These are phyloP conservation scores for Kokia cookei DNA, from an alignment of 441 rosid genomes.

Conservation along the genomic window DNA sequence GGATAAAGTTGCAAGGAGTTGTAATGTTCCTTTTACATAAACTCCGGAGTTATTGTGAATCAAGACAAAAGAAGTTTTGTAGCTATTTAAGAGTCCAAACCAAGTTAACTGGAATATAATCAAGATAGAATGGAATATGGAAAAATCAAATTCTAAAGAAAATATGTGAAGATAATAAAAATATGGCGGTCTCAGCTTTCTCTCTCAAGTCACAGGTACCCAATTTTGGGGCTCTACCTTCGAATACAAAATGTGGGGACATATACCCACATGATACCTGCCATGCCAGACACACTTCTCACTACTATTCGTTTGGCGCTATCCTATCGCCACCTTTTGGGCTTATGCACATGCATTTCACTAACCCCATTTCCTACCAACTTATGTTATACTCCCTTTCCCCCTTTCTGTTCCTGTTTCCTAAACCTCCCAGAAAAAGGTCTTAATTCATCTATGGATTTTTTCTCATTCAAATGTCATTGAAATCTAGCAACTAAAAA, in stretches of 20 bases:
- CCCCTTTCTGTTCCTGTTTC: not conserved
- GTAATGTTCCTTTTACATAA: too few relatives aligned
- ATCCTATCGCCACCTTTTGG: not conserved
- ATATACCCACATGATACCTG: conserved; percentile 13
- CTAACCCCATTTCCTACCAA: too few relatives aligned
- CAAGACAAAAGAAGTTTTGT: too few relatives aligned
- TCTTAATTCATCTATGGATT: too few relatives aligned
- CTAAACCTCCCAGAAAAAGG: not conserved
- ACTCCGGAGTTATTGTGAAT: too few relatives aligned
- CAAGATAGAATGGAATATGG: too few relatives aligned
- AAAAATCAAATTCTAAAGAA: too few relatives aligned
- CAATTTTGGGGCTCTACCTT: not conserved
- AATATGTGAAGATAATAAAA: too few relatives aligned
- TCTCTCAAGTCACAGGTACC: not conserved
- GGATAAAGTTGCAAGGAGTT: too few relatives aligned
- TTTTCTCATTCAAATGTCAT: not conserved
- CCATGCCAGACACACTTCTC: not conserved
- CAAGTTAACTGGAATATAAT: too few relatives aligned
- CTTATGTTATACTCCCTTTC: not conserved
- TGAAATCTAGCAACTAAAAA: not conserved
- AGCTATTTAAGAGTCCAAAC: too few relatives aligned
- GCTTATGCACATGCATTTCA: not conserved
- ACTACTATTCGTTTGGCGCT: not conserved
- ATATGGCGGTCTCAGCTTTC: not conserved
- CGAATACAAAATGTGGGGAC: conserved; percentile 20